phyloP scores from a whole-genome alignment of 768 basidiomycete species.

The Chalciporus pseudorubinellus region DNA sequence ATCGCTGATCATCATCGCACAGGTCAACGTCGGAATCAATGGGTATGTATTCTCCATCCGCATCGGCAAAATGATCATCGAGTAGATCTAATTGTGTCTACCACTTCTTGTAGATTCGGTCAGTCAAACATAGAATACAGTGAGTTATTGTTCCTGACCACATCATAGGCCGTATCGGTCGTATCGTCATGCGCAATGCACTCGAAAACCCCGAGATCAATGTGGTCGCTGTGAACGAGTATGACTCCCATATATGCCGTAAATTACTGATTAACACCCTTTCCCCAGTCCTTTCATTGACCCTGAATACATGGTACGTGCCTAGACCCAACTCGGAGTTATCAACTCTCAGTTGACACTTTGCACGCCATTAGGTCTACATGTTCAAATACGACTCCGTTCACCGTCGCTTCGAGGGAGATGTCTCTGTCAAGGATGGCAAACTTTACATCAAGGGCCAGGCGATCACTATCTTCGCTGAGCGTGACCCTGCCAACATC shows the following conservation, averaged over 20 bases:
- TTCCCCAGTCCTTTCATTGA: constrained; percentile 87
- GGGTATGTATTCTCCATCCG: constrained; percentile 55
- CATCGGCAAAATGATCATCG: neutral
- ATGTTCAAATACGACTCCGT: constrained; percentile 98
- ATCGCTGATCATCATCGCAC: constrained; percentile 4
- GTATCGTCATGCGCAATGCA: constrained; percentile 96
- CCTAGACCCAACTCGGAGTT: neutral
- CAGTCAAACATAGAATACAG: constrained; percentile 27
- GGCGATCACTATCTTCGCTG: constrained; percentile 71
- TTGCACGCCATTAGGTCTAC: constrained; percentile 65
- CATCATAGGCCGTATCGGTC: constrained; percentile 90
- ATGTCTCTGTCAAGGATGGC: constrained; percentile 77
- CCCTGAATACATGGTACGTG: constrained; percentile 88
- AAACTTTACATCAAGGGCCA: constrained; percentile 87
- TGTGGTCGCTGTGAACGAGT: constrained; percentile 97
- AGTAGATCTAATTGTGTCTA: constrained; percentile 13
- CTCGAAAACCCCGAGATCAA: constrained; percentile 69
- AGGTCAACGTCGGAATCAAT: constrained; percentile 94
- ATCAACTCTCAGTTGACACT: constrained; percentile 2
- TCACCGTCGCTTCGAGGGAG: constrained; percentile 89
- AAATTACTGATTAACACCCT: constrained; percentile 3
- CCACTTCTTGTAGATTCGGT: constrained; percentile 62
- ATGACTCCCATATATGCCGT: constrained; percentile 28
- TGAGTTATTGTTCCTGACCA: constrained; percentile 6
- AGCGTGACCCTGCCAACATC: constrained; percentile 86